A percentile compares a stretch with the other conserved stretches of the same genome.
phyloP scores from a whole-genome alignment of 2,329 filamentous ascomycete genomes.

The Hypoxylon sp. region DNA sequence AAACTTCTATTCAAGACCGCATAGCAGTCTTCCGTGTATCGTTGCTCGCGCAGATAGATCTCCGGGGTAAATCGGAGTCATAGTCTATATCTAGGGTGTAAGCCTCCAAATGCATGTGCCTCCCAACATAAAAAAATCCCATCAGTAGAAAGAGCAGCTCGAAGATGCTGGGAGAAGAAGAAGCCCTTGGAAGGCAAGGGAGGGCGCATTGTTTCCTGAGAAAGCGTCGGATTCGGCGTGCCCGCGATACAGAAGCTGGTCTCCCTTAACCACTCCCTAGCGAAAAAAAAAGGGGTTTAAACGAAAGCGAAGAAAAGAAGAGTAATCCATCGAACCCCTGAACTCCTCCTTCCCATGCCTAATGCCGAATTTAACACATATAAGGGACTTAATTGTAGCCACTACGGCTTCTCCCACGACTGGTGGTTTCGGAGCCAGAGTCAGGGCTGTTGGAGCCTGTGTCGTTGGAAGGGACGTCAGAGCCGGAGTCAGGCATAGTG shows the following conservation, averaged over 20 bases:
- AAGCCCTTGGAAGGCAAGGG: slow-evolving; percentile 1
- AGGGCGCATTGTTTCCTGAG: slow-evolving; percentile 1
- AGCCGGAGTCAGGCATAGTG: slow-evolving; percentile 52
- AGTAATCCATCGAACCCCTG: slow-evolving; percentile 16
- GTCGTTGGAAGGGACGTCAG: slow-evolving; percentile 48
- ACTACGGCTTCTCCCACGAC: slow-evolving; percentile 50
- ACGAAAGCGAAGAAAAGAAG: slow-evolving; percentile 16
- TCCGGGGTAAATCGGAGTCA: slow-evolving; percentile 16
- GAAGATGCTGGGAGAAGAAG: slow-evolving; percentile 1
- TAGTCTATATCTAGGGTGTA: slow-evolving; percentile 34
- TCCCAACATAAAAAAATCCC: not conserved
- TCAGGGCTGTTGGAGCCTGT: slow-evolving; percentile 42
- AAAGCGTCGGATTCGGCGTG: not conserved
- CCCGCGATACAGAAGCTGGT: not conserved
- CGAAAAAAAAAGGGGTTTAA: not conserved
- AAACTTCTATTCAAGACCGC: slow-evolving; percentile 26
- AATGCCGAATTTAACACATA: slow-evolving; percentile 19
- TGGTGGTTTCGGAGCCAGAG: slow-evolving; percentile 36
- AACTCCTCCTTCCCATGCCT: slow-evolving; percentile 33
- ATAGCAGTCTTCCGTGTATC: slow-evolving; percentile 9
- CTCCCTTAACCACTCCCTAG: not conserved
- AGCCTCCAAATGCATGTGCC: slow-evolving; percentile 16
- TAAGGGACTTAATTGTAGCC: slow-evolving; percentile 48
- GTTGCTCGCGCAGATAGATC: slow-evolving; percentile 37
- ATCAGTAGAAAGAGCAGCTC: slow-evolving; percentile 3